Evolutionary conservation across 2,329 filamentous ascomycete genomes (phyloP), one percentile per base, ranked within the genome.

Genomic region (Pestalotiopsis sp.): DNA sequence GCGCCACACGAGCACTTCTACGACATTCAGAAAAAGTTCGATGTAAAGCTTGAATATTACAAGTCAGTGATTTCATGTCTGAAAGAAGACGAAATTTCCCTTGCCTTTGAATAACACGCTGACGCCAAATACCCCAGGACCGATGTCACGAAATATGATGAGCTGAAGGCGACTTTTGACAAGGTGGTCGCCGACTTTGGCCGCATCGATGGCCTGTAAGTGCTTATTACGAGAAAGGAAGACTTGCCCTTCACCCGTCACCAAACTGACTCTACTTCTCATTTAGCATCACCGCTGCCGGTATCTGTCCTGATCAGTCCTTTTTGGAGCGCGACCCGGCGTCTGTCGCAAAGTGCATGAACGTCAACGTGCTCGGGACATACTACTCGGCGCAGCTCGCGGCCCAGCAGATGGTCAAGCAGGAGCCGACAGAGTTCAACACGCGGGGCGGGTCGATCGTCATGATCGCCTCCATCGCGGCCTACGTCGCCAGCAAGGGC

Each of bases 301-400:
- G 69, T 14, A 70, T 70, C 52, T 70, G 69, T 23, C 66, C 60
- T 3, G 69, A 70, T 13, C 62, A 70, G 56, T 67, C 69, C 17
- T 70, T 68, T 27, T 58, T 70, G 13, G 67, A 70, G 38, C 68
- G 75, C 41, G 63, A 25, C 76, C 90, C 77, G 87, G 88, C 76
- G 93, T 91, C 85, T 85, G 90, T 75, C 87, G 91, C 78, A 90
- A 93, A 74, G 82, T 93, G 76, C 58, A 73, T 76, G 64, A 84
- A 90, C 75, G 90, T 91, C 72, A 92, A 93, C 77, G 81, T 93
- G 73, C 91, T 86, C 63, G 92, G 91, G n/a, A 89, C 87, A 25
- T 91, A 90, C 79, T 84, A 91, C 78, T 92, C 90, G 75, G 91
- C 91, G 69, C 90, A 92, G 81, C 90, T 90, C 68, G 88, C 91